Evolutionary conservation across 2,329 filamentous ascomycete genomes (phyloP).

Genomic region (Fusarium musae): DNA sequence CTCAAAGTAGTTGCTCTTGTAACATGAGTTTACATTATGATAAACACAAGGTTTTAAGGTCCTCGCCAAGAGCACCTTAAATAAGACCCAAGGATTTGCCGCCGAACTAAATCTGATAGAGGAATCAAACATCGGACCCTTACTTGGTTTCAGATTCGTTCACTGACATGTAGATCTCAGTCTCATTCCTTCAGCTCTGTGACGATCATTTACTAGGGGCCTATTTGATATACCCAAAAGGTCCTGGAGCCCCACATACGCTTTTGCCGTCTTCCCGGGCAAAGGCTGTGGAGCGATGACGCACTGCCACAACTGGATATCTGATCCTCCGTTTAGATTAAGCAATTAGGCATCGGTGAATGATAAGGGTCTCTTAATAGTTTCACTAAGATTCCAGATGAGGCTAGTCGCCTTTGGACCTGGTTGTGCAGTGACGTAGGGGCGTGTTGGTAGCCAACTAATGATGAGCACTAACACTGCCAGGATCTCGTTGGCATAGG

Average conservation of each 20-base stretch:
- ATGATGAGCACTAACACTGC: fast-evolving
- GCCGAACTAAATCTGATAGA: not conserved
- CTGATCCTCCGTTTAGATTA: not conserved
- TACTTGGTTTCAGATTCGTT: not conserved
- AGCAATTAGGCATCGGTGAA: not conserved
- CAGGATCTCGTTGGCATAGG: fast-evolving
- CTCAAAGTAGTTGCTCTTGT: not conserved
- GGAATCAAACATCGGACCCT: not conserved
- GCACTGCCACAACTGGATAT: too few species aligned
- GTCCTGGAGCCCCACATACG: not conserved
- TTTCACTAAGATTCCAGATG: not conserved
- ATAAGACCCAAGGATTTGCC: not conserved
- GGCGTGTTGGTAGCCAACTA: fast-evolving
- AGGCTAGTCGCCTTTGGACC: not conserved
- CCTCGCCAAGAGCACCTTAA: not conserved
- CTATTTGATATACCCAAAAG: not conserved
- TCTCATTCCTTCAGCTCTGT: not conserved
- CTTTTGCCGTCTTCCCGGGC: too few species aligned
- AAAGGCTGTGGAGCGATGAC: too few species aligned
- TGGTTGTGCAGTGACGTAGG: not conserved
- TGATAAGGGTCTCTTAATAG: not conserved
- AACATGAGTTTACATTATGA: fast-evolving
- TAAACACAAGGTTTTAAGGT: not conserved
- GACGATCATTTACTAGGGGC: not conserved
- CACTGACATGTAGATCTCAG: not conserved